Evolutionary conservation across 495 filamentous ascomycete species (phyloP).

Genomic region (Aspergillus egyptiacus): DNA sequence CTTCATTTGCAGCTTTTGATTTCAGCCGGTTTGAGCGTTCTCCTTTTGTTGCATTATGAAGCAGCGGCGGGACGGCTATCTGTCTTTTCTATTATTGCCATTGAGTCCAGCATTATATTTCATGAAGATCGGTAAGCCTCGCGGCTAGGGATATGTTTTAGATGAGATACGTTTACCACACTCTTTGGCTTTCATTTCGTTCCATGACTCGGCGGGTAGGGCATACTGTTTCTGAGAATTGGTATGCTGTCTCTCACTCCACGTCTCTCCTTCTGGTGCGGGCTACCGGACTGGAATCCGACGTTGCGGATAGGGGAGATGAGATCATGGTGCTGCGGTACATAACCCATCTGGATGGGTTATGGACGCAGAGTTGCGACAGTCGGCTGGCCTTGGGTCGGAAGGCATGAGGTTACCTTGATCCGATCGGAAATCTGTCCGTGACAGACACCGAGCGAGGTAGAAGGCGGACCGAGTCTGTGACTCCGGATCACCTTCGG

Average conservation of each 20-base stretch:
- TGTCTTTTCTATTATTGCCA: slow-evolving; percentile 31
- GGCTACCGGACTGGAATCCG: slow-evolving; percentile 21
- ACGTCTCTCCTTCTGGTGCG: slow-evolving; percentile 19
- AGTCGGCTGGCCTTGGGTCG: slow-evolving; percentile 7
- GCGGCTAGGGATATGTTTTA: slow-evolving; percentile 52
- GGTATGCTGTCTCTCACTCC: not conserved
- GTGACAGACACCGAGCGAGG: slow-evolving; percentile 27
- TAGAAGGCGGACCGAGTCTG: slow-evolving; percentile 14
- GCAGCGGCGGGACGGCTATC: slow-evolving; percentile 50
- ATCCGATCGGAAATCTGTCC: slow-evolving; percentile 22
- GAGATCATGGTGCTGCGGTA: slow-evolving; percentile 13
- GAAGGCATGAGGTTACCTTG: slow-evolving; percentile 8
- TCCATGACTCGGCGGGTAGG: slow-evolving; percentile 25
- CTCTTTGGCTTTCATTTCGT: slow-evolving; percentile 33
- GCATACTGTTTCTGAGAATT: slow-evolving; percentile 6
- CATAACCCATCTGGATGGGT: slow-evolving; percentile 24
- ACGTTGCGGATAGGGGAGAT: slow-evolving; percentile 11
- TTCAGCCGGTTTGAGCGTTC: slow-evolving; percentile 37
- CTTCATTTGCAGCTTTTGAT: slow-evolving; percentile 23
- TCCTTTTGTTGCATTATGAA: slow-evolving; percentile 39
- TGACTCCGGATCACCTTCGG: slow-evolving; percentile 15
- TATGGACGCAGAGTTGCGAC: slow-evolving; percentile 17
- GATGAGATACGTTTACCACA: slow-evolving; percentile 44
- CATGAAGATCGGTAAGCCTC: slow-evolving; percentile 57
- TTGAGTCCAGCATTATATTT: slow-evolving; percentile 38